A percentile compares a stretch with the other conserved stretches of the same genome.
Evolutionary conservation across 192 early-diverging fungal species (phyloP).

Genomic region (Kappamyces sp.): DNA sequence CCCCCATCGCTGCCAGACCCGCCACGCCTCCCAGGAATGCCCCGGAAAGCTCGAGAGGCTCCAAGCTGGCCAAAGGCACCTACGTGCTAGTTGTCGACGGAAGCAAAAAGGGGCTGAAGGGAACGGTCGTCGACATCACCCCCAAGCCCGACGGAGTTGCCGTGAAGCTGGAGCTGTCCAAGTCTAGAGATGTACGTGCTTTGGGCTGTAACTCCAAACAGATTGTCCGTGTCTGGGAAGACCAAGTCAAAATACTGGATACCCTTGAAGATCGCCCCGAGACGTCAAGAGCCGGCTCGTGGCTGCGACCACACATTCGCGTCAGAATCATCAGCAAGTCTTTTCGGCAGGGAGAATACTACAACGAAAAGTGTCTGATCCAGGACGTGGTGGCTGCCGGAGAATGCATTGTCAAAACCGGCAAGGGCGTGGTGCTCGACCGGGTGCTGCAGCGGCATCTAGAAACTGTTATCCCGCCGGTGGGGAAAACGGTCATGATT

Average conservation of each 20-base stretch:
- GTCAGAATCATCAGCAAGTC: constrained; percentile 22
- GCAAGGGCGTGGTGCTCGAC: constrained; percentile 23
- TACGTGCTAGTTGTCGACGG: constrained; percentile 18
- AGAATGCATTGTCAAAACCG: constrained; percentile 16
- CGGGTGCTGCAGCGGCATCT: constrained; percentile 19
- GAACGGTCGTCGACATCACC: constrained; percentile 19
- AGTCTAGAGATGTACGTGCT: too few species aligned
- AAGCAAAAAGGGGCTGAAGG: constrained; percentile 14
- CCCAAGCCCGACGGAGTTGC: constrained; percentile 20
- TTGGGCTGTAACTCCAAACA: neutral
- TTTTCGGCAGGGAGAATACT: constrained; percentile 9
- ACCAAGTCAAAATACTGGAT: constrained; percentile 8
- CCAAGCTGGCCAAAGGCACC: constrained; percentile 7
- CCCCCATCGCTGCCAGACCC: too few species aligned
- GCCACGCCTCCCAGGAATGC: too few species aligned
- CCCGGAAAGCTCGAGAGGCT: neutral
- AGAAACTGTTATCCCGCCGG: constrained; percentile 24
- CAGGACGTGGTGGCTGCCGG: constrained; percentile 27
- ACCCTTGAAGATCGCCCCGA: neutral
- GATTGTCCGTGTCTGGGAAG: constrained; percentile 24
- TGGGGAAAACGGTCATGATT: constrained; percentile 18
- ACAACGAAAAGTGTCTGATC: constrained; percentile 29
- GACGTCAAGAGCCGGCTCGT: constrained; percentile 4
- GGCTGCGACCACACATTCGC: constrained; percentile 27
- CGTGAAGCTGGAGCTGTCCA: constrained; percentile 16